Percentiles rank a stretch among this genome's conserved stretches.
These are phyloP conservation scores for Dentipellis sp. DNA, from an alignment of 768 basidiomycete genomes.

Conservation along the genomic window DNA sequence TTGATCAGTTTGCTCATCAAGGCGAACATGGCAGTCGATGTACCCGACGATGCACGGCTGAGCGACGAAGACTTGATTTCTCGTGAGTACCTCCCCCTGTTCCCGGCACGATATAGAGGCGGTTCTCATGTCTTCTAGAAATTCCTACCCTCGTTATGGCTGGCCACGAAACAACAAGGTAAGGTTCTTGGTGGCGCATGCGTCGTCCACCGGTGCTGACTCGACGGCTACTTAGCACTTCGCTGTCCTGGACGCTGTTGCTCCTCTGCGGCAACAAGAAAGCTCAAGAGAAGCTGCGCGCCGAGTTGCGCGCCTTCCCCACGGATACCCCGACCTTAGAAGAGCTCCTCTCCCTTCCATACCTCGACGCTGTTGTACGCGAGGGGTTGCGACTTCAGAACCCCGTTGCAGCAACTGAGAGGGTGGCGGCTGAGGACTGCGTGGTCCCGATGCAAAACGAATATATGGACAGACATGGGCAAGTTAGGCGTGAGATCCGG, in stretches of 20 bases:
- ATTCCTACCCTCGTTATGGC: background rate
- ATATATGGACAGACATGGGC: background rate
- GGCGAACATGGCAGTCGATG: background rate
- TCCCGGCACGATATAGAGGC: background rate
- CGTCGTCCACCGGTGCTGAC: background rate
- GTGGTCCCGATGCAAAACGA: background rate
- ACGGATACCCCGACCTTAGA: background rate
- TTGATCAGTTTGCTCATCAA: background rate
- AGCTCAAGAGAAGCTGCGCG: background rate
- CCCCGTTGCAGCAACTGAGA: background rate
- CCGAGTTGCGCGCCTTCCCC: background rate
- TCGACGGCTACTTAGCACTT: background rate
- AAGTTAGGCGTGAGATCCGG: background rate
- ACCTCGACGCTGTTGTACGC: slow-evolving; percentile 1
- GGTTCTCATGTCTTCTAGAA: background rate
- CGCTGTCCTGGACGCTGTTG: background rate
- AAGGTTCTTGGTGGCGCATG: background rate
- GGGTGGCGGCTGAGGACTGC: background rate
- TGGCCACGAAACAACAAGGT: background rate
- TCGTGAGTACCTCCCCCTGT: background rate
- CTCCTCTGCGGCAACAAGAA: background rate
- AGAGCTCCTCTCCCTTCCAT: background rate
- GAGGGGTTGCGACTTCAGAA: background rate
- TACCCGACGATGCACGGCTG: background rate
- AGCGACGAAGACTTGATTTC: background rate